Conservation (phyloP, 2,329 filamentous ascomycete species). For the Aureobasidium subglaciale region DNA sequence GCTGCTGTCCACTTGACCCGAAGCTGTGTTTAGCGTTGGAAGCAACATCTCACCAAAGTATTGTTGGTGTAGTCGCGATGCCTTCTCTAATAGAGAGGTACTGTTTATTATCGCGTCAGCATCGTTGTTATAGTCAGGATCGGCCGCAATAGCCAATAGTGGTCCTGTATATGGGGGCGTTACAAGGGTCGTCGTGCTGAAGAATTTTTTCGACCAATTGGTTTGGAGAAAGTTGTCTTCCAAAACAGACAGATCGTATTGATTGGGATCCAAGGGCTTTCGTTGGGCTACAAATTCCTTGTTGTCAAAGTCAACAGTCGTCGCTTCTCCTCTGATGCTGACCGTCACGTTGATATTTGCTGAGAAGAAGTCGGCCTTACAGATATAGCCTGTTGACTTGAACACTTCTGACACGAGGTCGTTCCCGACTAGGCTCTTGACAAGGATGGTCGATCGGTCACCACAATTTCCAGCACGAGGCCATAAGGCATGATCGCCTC, state of each 20-base stretch:
- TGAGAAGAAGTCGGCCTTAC: background rate
- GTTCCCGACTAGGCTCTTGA: too few species aligned
- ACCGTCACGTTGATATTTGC: background rate
- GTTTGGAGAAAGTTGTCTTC: background rate
- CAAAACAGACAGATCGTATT: background rate
- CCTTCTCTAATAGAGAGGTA: background rate
- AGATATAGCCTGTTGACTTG: background rate
- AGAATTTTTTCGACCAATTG: background rate
- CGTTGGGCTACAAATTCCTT: background rate
- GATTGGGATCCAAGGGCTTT: background rate
- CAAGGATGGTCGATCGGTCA: background rate
- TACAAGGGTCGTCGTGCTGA: background rate
- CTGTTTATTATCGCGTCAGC: background rate
- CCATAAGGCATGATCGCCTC: background rate
- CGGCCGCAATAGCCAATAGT: background rate
- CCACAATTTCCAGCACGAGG: background rate
- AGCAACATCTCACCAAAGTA: slow-evolving; percentile 1
- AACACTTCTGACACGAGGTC: too few species aligned
- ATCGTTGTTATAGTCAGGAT: background rate
- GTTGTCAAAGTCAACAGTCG: background rate
- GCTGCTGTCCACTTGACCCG: background rate
- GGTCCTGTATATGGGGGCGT: background rate
- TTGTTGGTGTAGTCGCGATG: background rate
- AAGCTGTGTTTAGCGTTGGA: background rate
- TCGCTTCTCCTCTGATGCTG: background rate